Conservation (phyloP, 768 basidiomycete species). For the Mycena polygramma region DNA sequence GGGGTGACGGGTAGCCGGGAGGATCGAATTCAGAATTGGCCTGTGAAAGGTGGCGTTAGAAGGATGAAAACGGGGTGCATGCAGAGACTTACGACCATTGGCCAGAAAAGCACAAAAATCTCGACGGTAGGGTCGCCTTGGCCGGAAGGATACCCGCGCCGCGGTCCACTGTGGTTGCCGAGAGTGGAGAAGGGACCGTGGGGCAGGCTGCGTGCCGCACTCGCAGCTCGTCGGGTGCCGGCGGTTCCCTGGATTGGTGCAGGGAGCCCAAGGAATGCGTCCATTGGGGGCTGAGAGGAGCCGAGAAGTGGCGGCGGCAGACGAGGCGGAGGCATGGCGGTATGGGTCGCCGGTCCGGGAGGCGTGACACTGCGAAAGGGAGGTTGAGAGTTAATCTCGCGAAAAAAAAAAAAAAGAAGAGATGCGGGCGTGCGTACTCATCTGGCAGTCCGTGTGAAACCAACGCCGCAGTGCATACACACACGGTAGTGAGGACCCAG, state of each 20-base stretch:
- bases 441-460: not conserved
- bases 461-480: not conserved
- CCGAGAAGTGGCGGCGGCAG: not conserved
- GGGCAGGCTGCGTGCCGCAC: not conserved
- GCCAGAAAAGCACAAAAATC: not conserved
- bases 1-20: not conserved
- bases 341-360: not conserved
- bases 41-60: not conserved
- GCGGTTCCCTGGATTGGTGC: not conserved
- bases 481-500: not conserved
- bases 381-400: not conserved
- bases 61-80: not conserved
- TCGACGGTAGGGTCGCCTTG: not conserved
- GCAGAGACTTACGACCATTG: not conserved
- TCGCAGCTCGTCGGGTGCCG: not conserved
- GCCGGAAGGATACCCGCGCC: not conserved
- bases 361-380: not conserved
- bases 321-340: not conserved
- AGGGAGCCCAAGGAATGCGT: not conserved
- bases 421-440: too few species aligned
- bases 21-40: not conserved
- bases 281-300: not conserved
- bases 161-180: not conserved
- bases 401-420: not conserved
- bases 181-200: not conserved